phyloP scores from a whole-genome alignment of 2,329 filamentous ascomycete genomes.

The Truncatella angustata region DNA sequence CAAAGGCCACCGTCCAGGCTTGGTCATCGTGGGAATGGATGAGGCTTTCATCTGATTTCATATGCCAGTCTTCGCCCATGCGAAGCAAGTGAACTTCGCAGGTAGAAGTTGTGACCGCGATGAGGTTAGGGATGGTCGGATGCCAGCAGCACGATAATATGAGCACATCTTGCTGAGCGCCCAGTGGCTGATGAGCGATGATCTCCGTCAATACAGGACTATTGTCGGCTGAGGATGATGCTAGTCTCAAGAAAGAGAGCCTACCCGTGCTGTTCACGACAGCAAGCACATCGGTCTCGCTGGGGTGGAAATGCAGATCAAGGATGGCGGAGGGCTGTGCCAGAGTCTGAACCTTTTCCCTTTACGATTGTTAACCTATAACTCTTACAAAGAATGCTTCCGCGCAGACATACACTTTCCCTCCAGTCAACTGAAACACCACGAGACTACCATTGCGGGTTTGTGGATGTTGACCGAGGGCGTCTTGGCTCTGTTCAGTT shows the following conservation, averaged over 20 bases:
- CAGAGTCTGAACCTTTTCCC: conserved; percentile 57
- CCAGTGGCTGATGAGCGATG: conserved; percentile 42
- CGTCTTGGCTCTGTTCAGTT: conserved; percentile 22
- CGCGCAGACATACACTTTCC: not conserved
- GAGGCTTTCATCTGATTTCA: conserved; percentile 33
- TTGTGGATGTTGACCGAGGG: conserved; percentile 44
- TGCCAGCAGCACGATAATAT: conserved; percentile 76
- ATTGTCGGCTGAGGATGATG: conserved; percentile 10
- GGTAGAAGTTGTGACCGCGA: conserved; percentile 71
- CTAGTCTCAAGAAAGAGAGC: conserved; percentile 61
- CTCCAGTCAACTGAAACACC: conserved; percentile 53
- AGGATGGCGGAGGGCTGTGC: conserved; percentile 72
- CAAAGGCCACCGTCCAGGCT: conserved; percentile 72
- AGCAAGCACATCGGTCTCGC: conserved; percentile 57
- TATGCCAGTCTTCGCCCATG: conserved; percentile 40
- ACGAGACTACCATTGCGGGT: conserved; percentile 72
- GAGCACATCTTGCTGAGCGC: conserved; percentile 57
- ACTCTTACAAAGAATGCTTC: too few relatives aligned
- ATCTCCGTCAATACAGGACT: conserved; percentile 31
- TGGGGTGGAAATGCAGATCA: conserved; percentile 77
- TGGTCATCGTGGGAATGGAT: conserved; percentile 57
- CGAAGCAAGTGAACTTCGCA: conserved; percentile 60
- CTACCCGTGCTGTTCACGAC: conserved; percentile 76
- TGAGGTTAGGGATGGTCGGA: conserved; percentile 48
- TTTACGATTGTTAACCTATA: too few relatives aligned